phyloP scores from a whole-genome alignment of 805 yeast genomes.

The Spathaspora gorwiae region DNA sequence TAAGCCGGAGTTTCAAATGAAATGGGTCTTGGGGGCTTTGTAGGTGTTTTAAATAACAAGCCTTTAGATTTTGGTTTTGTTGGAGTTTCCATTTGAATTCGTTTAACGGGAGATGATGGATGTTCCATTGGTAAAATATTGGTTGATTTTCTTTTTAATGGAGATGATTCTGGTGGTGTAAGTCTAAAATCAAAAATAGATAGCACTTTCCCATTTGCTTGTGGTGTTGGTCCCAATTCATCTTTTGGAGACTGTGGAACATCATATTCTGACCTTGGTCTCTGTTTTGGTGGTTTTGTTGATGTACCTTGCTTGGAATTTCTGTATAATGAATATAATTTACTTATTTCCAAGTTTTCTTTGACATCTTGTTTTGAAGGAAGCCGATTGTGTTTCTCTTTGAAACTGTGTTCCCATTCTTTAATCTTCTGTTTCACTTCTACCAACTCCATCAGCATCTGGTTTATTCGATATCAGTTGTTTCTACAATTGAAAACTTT shows the following conservation, averaged over 20 bases:
- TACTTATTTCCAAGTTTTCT: slow-evolving; percentile 20
- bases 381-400: slow-evolving; percentile 18
- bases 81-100: slow-evolving; percentile 7
- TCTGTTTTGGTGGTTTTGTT: background rate
- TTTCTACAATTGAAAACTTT: too few species aligned
- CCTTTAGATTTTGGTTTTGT: slow-evolving; percentile 4
- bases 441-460: slow-evolving; percentile 4
- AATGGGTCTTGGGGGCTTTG: background rate
- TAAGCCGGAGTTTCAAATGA: slow-evolving; percentile 7
- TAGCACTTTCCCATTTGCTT: slow-evolving; percentile 68
- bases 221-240: slow-evolving; percentile 85
- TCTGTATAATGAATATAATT: slow-evolving; percentile 30
- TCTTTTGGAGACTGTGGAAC: background rate
- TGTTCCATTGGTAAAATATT: background rate
- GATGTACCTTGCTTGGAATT: slow-evolving; percentile 9
- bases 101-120: slow-evolving; percentile 6
- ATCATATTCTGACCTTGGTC: background rate
- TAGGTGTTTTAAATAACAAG: background rate
- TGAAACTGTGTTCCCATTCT: slow-evolving; percentile 36
- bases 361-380: slow-evolving; percentile 36
- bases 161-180: slow-evolving; percentile 43
- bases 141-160: slow-evolving; percentile 19
- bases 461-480: too few species aligned
- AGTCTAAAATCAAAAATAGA: slow-evolving; percentile 61
- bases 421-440: slow-evolving; percentile 29